Conservation (phyloP, 2,329 filamentous ascomycete species). For the Neofusicoccum sp. region DNA sequence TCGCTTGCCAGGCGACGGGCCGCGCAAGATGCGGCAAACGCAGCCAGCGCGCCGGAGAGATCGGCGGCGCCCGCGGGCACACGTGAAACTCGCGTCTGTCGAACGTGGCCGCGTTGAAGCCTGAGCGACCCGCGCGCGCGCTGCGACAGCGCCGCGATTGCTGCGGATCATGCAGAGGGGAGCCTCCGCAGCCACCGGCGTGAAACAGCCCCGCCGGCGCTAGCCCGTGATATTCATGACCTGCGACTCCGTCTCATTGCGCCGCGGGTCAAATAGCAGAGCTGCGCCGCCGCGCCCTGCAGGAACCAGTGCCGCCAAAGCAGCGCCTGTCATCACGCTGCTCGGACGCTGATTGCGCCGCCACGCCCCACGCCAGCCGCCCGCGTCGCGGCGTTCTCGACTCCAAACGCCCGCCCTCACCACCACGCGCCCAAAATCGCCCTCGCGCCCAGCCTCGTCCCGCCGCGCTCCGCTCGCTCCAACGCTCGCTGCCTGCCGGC, state of each 20-base stretch:
- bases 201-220: conserved; percentile 18
- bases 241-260: conserved; percentile 13
- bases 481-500: not conserved
- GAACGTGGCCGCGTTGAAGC: conserved; percentile 12
- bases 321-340: not conserved
- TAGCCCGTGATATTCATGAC: conserved; percentile 17
- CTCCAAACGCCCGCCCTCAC: conserved; percentile 12
- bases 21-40: conserved; percentile 6
- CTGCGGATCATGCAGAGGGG: conserved; percentile 16
- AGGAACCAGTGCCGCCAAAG: conserved; percentile 2
- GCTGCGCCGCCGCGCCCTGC: not conserved
- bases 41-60: conserved; percentile 7
- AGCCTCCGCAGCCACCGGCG: conserved; percentile 16
- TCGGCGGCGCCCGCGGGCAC: conserved; percentile 3
- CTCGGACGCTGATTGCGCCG: conserved; percentile 13
- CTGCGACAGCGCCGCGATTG: conserved; percentile 7
- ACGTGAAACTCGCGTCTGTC: conserved; percentile 13
- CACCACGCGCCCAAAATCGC: conserved; percentile 7
- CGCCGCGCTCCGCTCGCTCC: not conserved
- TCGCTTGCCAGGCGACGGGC: conserved; percentile 9
- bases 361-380: conserved; percentile 11
- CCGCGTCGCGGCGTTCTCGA: conserved; percentile 12
- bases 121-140: conserved; percentile 11
- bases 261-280: conserved; percentile 14
- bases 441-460: not conserved